A percentile compares a stretch with the other conserved stretches of the same genome.
Evolutionary conservation across 495 filamentous ascomycete species (phyloP).

Genomic region (Penicillium alfredii): DNA sequence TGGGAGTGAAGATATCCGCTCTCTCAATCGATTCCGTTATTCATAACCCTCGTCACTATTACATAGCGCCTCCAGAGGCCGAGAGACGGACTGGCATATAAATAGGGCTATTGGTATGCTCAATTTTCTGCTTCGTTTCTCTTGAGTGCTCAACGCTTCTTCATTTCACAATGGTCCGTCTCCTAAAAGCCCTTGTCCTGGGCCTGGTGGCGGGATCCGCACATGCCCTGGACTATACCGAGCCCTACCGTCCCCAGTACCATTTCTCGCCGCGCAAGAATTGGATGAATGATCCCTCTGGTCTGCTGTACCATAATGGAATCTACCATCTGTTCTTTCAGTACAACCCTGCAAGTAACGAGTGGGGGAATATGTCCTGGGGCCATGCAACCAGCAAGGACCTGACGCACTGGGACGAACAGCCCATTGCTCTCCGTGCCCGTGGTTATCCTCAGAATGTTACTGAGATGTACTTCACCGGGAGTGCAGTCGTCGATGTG

Average conservation of each 20-base stretch:
- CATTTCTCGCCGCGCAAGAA: slow-evolving; percentile 48
- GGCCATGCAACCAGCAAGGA: slow-evolving; percentile 38
- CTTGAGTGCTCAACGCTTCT: too few relatives aligned
- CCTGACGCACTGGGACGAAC: slow-evolving; percentile 35
- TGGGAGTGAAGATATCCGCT: too few relatives aligned
- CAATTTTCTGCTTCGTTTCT: too few relatives aligned
- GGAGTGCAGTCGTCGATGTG: slow-evolving; percentile 45
- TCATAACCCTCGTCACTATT: too few relatives aligned
- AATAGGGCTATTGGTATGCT: too few relatives aligned
- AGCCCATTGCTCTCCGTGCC: slow-evolving; percentile 32
- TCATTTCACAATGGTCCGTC: neutral
- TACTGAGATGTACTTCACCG: slow-evolving; percentile 48
- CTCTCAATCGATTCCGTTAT: slow-evolving; percentile 1
- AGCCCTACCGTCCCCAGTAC: slow-evolving; percentile 39
- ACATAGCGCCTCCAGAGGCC: too few relatives aligned
- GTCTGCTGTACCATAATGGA: slow-evolving; percentile 40
- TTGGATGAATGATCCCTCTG: slow-evolving; percentile 60
- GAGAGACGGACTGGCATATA: too few relatives aligned
- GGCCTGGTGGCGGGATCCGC: neutral
- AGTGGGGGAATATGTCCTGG: slow-evolving; percentile 38
- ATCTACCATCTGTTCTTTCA: slow-evolving; percentile 39
- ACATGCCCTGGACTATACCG: slow-evolving; percentile 28
- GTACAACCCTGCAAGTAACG: slow-evolving; percentile 31
- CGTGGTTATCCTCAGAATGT: slow-evolving; percentile 38
- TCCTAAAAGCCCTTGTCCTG: neutral